phyloP scores from a whole-genome alignment of 179 eudicot species.

The Silene noctiflora region DNA sequence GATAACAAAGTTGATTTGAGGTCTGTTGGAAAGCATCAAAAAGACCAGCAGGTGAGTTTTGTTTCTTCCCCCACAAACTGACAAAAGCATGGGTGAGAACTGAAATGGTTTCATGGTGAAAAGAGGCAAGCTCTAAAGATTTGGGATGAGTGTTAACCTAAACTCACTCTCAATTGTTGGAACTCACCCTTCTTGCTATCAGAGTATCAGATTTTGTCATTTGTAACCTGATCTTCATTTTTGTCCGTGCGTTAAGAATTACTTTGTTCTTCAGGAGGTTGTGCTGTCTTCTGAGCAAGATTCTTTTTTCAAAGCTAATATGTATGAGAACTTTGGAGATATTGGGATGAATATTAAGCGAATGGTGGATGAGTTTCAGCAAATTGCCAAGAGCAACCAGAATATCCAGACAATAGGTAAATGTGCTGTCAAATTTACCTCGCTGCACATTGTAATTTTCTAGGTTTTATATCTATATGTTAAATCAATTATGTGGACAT shows the following conservation, averaged over 20 bases:
- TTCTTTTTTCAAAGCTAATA: slow-evolving; percentile 76
- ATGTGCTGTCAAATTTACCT: slow-evolving; percentile 20
- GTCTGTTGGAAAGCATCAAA: slow-evolving; percentile 52
- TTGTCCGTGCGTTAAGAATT: slow-evolving; percentile 1
- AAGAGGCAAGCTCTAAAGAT: slow-evolving; percentile 1
- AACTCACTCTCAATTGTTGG: neutral
- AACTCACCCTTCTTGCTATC: neutral
- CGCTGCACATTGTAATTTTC: slow-evolving; percentile 10
- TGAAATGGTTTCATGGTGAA: slow-evolving; percentile 12
- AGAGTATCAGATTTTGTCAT: neutral
- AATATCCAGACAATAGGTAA: slow-evolving; percentile 84
- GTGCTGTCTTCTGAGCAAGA: slow-evolving; percentile 92
- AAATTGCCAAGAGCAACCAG: slow-evolving; percentile 86
- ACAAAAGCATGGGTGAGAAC: neutral
- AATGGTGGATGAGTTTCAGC: slow-evolving; percentile 95
- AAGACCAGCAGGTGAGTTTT: slow-evolving; percentile 72
- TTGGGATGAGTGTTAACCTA: neutral
- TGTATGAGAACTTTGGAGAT: slow-evolving; percentile 93
- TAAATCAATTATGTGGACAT: neutral
- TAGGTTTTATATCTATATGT: neutral
- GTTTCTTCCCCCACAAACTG: slow-evolving; percentile 1
- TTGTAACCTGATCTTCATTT: neutral
- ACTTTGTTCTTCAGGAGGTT: slow-evolving; percentile 54
- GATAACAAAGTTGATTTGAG: slow-evolving; percentile 87
- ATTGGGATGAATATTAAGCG: slow-evolving; percentile 86